Percentiles rank a stretch among this genome's conserved stretches.
These are phyloP conservation scores for Phytophthora pini DNA, from an alignment of 352 stramenopile species.

Conservation along the genomic window DNA sequence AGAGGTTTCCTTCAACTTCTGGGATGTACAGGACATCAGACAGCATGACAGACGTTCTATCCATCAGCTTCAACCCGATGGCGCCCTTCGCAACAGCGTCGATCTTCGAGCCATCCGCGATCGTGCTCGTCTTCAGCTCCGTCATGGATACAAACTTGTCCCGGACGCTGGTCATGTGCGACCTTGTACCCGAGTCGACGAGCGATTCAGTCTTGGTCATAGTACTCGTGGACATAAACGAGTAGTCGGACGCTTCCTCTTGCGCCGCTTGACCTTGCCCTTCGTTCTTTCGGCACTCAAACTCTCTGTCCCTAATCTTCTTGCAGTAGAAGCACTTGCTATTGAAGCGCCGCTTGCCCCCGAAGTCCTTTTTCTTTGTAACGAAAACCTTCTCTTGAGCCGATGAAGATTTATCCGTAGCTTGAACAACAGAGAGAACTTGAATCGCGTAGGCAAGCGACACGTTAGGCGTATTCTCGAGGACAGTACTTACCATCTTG, in stretches of 20 bases:
- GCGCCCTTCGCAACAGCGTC: not conserved
- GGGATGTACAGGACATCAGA: not conserved
- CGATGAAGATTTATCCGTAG: constrained; percentile 19
- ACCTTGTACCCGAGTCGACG: constrained; percentile 7
- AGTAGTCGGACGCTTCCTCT: not conserved
- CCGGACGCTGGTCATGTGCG: too few relatives aligned
- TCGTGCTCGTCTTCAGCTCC: too few relatives aligned
- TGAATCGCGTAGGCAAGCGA: not conserved
- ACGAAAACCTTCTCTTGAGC: constrained; percentile 16
- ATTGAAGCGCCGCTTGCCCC: constrained; percentile 6
- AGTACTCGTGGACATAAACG: not conserved
- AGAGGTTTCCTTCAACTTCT: not conserved
- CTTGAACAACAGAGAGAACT: constrained; percentile 10
- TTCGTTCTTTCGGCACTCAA: constrained; percentile 19
- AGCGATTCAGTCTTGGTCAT: not conserved
- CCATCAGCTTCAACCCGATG: not conserved
- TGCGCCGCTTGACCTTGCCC: not conserved
- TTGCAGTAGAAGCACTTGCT: too few relatives aligned
- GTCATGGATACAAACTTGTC: too few relatives aligned
- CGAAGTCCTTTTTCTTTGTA: constrained; percentile 7
- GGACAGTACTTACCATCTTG: too few relatives aligned
- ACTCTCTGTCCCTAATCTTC: constrained; percentile 2
- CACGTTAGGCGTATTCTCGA: too few relatives aligned
- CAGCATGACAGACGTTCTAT: not conserved
- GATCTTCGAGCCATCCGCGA: too few relatives aligned